Conservation (phyloP, 2,329 filamentous ascomycete genomes). For the Mariannaea sp. region DNA sequence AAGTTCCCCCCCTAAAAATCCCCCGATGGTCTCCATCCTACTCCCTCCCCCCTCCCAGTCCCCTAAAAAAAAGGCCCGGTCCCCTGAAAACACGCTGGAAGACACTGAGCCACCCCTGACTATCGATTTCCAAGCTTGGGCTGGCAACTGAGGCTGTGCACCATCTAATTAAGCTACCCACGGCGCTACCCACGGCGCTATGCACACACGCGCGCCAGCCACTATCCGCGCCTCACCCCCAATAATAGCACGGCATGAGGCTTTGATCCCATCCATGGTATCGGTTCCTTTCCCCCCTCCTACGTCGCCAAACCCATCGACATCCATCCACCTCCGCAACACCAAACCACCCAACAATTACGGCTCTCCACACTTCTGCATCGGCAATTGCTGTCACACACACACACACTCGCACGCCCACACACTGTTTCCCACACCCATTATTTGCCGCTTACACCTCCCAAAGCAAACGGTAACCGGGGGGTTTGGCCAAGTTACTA, state of each 20-base stretch:
- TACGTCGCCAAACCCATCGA: conserved; percentile 2
- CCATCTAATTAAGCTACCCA: neutral
- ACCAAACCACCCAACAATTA: neutral
- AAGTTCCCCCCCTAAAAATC: neutral
- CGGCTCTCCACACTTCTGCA: neutral
- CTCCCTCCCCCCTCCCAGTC: neutral
- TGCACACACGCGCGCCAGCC: conserved; percentile 16
- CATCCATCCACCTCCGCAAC: neutral
- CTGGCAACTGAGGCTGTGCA: conserved; percentile 14
- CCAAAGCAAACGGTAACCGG: too few species aligned
- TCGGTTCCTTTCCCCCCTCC: conserved; percentile 11
- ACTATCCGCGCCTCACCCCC: conserved; percentile 21
- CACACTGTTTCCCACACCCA: neutral
- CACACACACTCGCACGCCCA: neutral
- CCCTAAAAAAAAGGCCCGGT: neutral
- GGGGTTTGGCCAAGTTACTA: too few species aligned
- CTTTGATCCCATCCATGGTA: conserved; percentile 3
- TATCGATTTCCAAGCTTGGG: conserved; percentile 8
- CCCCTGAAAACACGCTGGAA: neutral
- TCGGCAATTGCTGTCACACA: neutral
- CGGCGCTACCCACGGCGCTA: neutral
- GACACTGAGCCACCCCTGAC: conserved; percentile 11
- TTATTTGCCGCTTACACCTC: neutral
- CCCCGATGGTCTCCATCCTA: too few species aligned
- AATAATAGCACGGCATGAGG: conserved; percentile 19